A percentile compares a stretch with the other conserved stretches of the same genome.
Conservation (phyloP, 495 filamentous ascomycete species). For the Cercophora newfieldiana region DNA sequence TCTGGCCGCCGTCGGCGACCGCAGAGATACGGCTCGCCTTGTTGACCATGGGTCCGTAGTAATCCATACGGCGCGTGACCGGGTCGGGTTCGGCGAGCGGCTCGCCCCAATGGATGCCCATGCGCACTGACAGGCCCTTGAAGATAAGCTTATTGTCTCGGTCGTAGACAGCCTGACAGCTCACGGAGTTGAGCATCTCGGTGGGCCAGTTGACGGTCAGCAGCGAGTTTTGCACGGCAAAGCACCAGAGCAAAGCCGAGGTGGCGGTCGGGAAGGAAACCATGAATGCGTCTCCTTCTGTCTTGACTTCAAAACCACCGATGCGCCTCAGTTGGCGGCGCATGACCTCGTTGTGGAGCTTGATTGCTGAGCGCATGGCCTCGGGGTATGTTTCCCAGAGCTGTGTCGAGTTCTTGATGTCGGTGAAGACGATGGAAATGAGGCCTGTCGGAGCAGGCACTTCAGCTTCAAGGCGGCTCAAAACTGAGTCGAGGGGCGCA, state of each 20-base stretch:
- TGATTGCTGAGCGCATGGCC: slow-evolving; percentile 93
- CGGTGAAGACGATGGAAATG: slow-evolving; percentile 92
- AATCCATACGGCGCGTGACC: slow-evolving; percentile 97
- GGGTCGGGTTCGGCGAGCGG: slow-evolving; percentile 95
- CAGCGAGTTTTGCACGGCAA: slow-evolving; percentile 85
- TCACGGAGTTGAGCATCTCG: slow-evolving; percentile 84
- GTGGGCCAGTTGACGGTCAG: slow-evolving; percentile 89
- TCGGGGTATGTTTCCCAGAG: slow-evolving; percentile 96
- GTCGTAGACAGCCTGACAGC: slow-evolving; percentile 79
- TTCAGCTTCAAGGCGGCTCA: slow-evolving; percentile 81
- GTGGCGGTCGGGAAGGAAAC: slow-evolving; percentile 96
- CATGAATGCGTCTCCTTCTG: slow-evolving; percentile 99
- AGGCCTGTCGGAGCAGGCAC: slow-evolving; percentile 88
- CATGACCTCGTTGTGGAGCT: slow-evolving; percentile 93
- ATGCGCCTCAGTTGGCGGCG: slow-evolving; percentile 89
- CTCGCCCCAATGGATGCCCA: slow-evolving; percentile 94
- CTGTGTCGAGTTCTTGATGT: slow-evolving; percentile 97
- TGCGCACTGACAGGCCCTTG: slow-evolving; percentile 87
- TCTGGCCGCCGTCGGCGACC: slow-evolving; percentile 95
- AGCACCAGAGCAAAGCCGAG: slow-evolving; percentile 90
- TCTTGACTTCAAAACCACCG: slow-evolving; percentile 98
- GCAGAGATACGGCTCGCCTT: slow-evolving; percentile 88
- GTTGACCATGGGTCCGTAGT: slow-evolving; percentile 99
- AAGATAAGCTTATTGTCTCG: slow-evolving; percentile 88
- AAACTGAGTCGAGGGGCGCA: slow-evolving; percentile 70